Evolutionary conservation across 352 stramenopile genomes (phyloP).

Genomic region (Thalassiosira mediterranea): DNA sequence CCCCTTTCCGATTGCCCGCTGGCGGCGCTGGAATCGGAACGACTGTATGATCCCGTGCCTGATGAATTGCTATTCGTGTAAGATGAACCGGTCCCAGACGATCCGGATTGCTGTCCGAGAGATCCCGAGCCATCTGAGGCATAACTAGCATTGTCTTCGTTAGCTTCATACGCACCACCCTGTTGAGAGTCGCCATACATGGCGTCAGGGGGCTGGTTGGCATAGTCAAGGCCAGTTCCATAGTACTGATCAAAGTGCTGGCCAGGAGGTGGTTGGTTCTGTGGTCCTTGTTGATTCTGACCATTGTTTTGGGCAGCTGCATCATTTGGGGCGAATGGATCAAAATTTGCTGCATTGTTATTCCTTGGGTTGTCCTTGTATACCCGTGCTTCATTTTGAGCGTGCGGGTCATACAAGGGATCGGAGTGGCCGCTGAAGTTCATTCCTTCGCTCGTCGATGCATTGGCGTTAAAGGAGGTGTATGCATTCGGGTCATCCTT

Average conservation of each 20-base stretch:
- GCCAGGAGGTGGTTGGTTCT: slow-evolving; percentile 16
- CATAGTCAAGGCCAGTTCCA: slow-evolving; percentile 46
- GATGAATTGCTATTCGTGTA: not conserved
- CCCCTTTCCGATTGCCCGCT: no score
- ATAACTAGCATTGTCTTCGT: slow-evolving; percentile 11
- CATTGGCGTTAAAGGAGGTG: slow-evolving; percentile 56
- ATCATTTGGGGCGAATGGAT: slow-evolving; percentile 21
- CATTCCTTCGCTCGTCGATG: slow-evolving; percentile 53
- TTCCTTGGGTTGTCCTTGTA: slow-evolving; percentile 27
- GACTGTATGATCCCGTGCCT: slow-evolving; percentile 13
- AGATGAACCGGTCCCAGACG: not conserved
- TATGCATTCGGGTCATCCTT: slow-evolving; percentile 50
- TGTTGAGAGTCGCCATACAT: slow-evolving; percentile 59
- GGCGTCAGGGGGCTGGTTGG: slow-evolving; percentile 42
- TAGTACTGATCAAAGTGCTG: slow-evolving; percentile 59
- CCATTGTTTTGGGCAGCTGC: slow-evolving; percentile 10
- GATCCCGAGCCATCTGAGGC: slow-evolving; percentile 26
- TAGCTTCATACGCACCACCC: slow-evolving; percentile 6
- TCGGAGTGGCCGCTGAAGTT: slow-evolving; percentile 54
- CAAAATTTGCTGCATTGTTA: slow-evolving; percentile 4
- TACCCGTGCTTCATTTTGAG: slow-evolving; percentile 50
- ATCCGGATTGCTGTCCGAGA: slow-evolving; percentile 25
- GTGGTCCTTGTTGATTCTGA: slow-evolving; percentile 9
- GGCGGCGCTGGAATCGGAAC: slow-evolving; percentile 10
- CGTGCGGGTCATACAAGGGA: slow-evolving; percentile 52